Conservation (phyloP, 331 rosid species). For the Phaseolus coccineus region DNA sequence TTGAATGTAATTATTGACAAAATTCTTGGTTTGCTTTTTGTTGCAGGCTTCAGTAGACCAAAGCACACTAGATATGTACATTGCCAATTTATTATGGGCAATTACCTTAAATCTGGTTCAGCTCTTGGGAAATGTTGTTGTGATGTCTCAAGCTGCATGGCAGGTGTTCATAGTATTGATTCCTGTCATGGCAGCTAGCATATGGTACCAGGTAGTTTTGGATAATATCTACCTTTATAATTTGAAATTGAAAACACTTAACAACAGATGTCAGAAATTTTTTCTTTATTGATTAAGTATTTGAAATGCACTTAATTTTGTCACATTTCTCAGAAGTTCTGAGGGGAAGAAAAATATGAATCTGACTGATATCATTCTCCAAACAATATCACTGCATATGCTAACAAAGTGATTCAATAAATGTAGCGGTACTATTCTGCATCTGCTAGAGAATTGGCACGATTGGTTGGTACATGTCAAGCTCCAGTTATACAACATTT, state of each 20-base stretch:
- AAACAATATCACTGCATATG: not conserved
- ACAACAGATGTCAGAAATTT: not conserved
- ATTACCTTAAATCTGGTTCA: slow-evolving; percentile 53
- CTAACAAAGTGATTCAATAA: slow-evolving; percentile 9
- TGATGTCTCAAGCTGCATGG: slow-evolving; percentile 91
- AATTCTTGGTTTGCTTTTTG: slow-evolving; percentile 13
- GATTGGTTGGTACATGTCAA: slow-evolving; percentile 84
- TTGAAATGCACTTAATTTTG: not conserved
- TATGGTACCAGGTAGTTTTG: slow-evolving; percentile 80
- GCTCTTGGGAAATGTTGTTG: slow-evolving; percentile 71
- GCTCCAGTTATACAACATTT: slow-evolving; percentile 91
- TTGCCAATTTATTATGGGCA: slow-evolving; percentile 46
- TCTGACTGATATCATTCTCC: not conserved
- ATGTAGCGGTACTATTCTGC: slow-evolving; percentile 77
- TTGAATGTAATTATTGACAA: slow-evolving; percentile 14
- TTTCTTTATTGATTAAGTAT: not conserved
- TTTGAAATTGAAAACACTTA: slow-evolving; percentile 8
- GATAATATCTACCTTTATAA: slow-evolving; percentile 4
- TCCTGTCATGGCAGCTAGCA: slow-evolving; percentile 68
- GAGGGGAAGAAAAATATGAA: not conserved
- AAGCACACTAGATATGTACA: slow-evolving; percentile 65
- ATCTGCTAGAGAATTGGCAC: slow-evolving; percentile 75
- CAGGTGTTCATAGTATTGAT: slow-evolving; percentile 73
- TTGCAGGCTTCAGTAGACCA: slow-evolving; percentile 91
- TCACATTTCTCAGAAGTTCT: not conserved